phyloP scores from a whole-genome alignment of 176 grass and related monocot species.

The Bromus sterilis region DNA sequence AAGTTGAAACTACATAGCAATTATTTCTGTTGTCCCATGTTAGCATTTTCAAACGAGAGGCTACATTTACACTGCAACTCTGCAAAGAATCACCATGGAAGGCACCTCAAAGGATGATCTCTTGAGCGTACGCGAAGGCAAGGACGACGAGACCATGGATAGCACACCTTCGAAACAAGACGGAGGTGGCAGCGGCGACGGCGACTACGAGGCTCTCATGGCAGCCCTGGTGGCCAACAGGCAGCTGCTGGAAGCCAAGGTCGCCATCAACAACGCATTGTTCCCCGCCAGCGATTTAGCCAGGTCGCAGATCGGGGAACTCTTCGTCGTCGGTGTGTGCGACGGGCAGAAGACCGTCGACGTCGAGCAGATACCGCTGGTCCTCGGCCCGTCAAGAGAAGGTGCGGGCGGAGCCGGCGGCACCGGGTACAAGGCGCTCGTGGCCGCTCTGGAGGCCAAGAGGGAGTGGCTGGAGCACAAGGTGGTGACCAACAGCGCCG shows the following conservation, averaged over 20 bases:
- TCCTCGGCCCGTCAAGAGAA: not conserved
- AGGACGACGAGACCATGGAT: too few relatives aligned
- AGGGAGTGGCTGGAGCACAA: conserved; percentile 43
- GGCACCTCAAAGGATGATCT: not conserved
- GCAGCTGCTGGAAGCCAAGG: conserved; percentile 33
- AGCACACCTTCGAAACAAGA: too few relatives aligned
- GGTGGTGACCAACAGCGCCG: conserved; percentile 32
- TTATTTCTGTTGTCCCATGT: not conserved
- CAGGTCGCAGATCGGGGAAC: not conserved
- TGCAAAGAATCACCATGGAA: not conserved
- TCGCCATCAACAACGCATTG: conserved; percentile 27
- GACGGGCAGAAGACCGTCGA: conserved; percentile 46
- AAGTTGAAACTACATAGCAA: not conserved
- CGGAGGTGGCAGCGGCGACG: not conserved
- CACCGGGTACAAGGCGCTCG: conserved; percentile 21
- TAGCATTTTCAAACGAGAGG: not conserved
- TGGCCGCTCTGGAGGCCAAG: conserved; percentile 9
- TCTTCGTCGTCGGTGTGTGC: conserved; percentile 43
- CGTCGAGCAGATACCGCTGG: conserved; percentile 48
- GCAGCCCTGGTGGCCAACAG: conserved; percentile 19
- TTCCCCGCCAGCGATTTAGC: not conserved
- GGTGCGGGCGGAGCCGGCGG: not conserved
- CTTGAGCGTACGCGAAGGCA: too few relatives aligned
- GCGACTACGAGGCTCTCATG: conserved; percentile 7
- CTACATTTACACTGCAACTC: not conserved